Conservation (phyloP, 495 filamentous ascomycete genomes). For the Aspergillus avenaceus region DNA sequence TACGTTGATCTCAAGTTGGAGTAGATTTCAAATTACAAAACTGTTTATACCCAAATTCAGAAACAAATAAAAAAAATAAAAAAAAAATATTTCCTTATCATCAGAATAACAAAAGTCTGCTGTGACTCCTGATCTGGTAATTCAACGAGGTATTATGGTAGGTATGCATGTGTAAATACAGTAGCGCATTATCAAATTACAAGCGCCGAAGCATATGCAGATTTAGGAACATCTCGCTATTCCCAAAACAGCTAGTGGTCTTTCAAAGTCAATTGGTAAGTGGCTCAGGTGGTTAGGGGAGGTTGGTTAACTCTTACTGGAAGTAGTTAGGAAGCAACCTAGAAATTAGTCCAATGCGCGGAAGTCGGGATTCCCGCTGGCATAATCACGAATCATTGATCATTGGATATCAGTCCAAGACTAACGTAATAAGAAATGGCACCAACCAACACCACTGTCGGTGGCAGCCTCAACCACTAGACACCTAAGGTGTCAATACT, state of each 20-base stretch:
- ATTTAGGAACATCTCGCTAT: slow-evolving; percentile 10
- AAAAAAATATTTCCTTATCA: too few relatives aligned
- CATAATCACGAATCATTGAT: slow-evolving; percentile 7
- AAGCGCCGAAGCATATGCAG: slow-evolving; percentile 10
- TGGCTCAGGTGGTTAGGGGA: slow-evolving; percentile 12
- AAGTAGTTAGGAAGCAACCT: not conserved
- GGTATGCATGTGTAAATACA: not conserved
- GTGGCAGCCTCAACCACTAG: slow-evolving; percentile 2
- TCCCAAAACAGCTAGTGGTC: slow-evolving; percentile 13
- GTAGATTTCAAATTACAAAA: too few relatives aligned
- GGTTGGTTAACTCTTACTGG: not conserved
- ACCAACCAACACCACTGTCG: slow-evolving; percentile 6
- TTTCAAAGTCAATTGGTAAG: slow-evolving; percentile 2
- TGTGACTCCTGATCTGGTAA: too few relatives aligned
- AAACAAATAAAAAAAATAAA: too few relatives aligned
- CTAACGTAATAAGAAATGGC: slow-evolving; percentile 15
- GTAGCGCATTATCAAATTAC: slow-evolving; percentile 5
- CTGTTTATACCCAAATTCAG: too few relatives aligned
- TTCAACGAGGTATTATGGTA: too few relatives aligned
- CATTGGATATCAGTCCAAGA: slow-evolving; percentile 8
- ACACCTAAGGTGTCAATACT: not conserved
- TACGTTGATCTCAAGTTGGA: too few relatives aligned
- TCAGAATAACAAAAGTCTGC: too few relatives aligned
- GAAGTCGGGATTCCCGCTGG: slow-evolving; percentile 19
- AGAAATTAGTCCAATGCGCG: slow-evolving; percentile 13